These are phyloP conservation scores for Rhizomucor pusillus DNA, from an alignment of 371 early-diverging fungal species.

Conservation along the genomic window DNA sequence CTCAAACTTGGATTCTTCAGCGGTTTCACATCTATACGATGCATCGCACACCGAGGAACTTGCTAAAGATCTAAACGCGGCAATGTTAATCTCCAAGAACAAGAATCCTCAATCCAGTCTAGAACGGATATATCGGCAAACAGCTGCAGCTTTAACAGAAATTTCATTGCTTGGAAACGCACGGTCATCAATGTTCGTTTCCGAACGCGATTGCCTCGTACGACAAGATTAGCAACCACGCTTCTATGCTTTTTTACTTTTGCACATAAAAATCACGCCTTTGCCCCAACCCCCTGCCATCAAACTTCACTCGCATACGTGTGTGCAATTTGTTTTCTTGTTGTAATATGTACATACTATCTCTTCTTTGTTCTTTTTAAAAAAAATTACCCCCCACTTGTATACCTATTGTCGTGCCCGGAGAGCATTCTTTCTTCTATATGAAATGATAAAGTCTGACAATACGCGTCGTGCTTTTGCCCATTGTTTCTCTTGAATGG, in stretches of 20 bases:
- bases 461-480: constrained; percentile 39
- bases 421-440: constrained; percentile 26
- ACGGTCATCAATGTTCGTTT: constrained; percentile 17
- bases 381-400: background rate
- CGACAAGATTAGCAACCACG: background rate
- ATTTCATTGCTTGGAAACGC: constrained; percentile 17
- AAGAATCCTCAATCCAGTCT: constrained; percentile 13
- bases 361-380: constrained; percentile 2
- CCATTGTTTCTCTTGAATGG: constrained; percentile 41
- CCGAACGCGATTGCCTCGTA: constrained; percentile 9
- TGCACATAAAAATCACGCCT: no score
- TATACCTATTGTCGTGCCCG: constrained; percentile 10
- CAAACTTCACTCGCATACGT: no score
- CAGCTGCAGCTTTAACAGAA: constrained; percentile 14
- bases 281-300: no score
- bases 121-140: constrained; percentile 27
- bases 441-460: constrained; percentile 49
- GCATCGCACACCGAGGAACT: constrained; percentile 54
- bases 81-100: constrained; percentile 50
- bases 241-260: background rate
- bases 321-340: background rate
- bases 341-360: background rate
- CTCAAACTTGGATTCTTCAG: constrained; percentile 48
- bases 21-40: constrained; percentile 52
- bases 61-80: constrained; percentile 65